A percentile compares a stretch with the other conserved stretches of the same genome.
phyloP scores from a whole-genome alignment of 768 basidiomycete species.

The Lactarius deliciosus region DNA sequence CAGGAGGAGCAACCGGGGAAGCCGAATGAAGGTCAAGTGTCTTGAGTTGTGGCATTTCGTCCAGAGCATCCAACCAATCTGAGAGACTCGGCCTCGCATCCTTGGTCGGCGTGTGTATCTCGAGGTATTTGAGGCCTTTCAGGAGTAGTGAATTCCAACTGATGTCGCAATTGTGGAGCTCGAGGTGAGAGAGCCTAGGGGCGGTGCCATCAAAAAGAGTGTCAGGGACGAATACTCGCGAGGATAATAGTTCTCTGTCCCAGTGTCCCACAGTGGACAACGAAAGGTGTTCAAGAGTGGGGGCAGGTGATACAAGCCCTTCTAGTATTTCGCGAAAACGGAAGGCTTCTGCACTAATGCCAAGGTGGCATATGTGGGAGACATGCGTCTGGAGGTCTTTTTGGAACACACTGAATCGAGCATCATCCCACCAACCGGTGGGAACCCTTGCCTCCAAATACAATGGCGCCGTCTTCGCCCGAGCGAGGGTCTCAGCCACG shows the following conservation, averaged over 20 bases:
- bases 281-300: no score
- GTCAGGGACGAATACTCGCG: neutral
- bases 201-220: neutral
- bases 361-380: no score
- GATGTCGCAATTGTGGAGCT: conserved; percentile 7
- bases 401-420: neutral
- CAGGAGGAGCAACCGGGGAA: neutral
- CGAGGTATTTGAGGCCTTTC: conserved; percentile 1
- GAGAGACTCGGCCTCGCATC: neutral
- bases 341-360: no score
- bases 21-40: no score
- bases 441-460: neutral
- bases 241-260: neutral
- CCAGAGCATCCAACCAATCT: conserved; percentile 13
- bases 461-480: no score
- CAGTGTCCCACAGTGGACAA: no score
- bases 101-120: neutral
- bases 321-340: no score
- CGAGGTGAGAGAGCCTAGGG: conserved; percentile 10
- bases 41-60: no score
- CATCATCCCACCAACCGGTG: neutral
- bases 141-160: conserved; percentile 11
- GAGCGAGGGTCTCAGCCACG: neutral
- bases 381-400: no score
- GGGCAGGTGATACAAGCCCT: no score